Conservation (phyloP, 129 eudicot species). For the Chrysanthemum seticuspe region DNA sequence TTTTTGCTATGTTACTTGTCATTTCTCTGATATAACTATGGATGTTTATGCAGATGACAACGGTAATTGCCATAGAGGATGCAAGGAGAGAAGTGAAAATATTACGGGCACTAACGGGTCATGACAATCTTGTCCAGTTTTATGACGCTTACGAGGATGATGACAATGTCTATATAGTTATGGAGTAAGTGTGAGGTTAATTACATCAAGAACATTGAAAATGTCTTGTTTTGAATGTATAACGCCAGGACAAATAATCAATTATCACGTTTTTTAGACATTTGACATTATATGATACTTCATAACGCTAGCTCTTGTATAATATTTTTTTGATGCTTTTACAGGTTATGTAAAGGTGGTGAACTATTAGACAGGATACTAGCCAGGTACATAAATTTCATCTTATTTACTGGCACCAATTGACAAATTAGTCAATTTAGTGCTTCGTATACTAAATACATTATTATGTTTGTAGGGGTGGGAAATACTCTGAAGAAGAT, state of each 20-base stretch:
- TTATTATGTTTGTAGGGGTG: conserved; percentile 63
- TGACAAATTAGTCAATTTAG: neutral
- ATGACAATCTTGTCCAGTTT: conserved; percentile 87
- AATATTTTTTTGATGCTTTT: conserved; percentile 9
- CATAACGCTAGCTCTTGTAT: neutral
- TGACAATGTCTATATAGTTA: conserved; percentile 83
- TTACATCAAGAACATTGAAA: no score
- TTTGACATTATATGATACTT: conserved; percentile 16
- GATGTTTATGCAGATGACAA: conserved; percentile 74
- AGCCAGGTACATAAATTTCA: conserved; percentile 49
- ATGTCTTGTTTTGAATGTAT: neutral
- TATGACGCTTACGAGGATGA: conserved; percentile 96
- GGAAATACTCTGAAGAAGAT: conserved; percentile 98
- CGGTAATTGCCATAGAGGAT: conserved; percentile 93
- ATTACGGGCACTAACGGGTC: conserved; percentile 83
- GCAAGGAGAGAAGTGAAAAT: conserved; percentile 96
- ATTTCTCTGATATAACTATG: conserved; percentile 15
- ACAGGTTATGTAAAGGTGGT: conserved; percentile 97
- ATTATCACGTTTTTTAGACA: conserved; percentile 12
- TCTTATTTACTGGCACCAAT: neutral
- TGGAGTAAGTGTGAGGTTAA: conserved; percentile 74
- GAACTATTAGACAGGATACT: conserved; percentile 94
- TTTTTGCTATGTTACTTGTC: neutral
- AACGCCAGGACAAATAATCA: no score
- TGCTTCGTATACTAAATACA: conserved; percentile 1